Conservation (phyloP, 192 early-diverging fungal species). For the Mortierella antarctica region DNA sequence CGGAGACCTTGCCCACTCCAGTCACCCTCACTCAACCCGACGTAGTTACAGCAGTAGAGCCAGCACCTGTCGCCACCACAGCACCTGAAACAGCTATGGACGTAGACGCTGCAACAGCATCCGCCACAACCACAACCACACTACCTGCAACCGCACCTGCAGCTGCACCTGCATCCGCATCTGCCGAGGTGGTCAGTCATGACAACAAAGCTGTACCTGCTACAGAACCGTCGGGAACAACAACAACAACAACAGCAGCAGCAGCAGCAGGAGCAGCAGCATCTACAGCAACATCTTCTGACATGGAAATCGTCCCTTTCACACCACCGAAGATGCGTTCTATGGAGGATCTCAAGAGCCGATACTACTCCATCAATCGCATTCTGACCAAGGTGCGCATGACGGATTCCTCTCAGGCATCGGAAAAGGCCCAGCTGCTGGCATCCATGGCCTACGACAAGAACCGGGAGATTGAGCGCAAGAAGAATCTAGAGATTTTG, state of each 20-base stretch:
- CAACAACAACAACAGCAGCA: constrained; percentile 2
- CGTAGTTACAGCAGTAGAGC: no score
- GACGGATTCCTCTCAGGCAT: constrained; percentile 31
- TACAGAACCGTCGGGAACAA: not conserved
- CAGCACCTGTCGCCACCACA: not conserved
- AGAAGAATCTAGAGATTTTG: constrained; percentile 79
- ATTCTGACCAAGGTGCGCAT: constrained; percentile 71
- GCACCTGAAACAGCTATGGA: not conserved
- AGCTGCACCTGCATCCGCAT: not conserved
- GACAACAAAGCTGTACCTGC: not conserved
- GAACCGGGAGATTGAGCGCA: constrained; percentile 81
- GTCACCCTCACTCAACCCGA: no score
- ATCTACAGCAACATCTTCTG: constrained; percentile 1
- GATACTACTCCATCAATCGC: constrained; percentile 80
- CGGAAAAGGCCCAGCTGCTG: constrained; percentile 47
- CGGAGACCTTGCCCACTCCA: no score
- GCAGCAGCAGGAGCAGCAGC: not conserved
- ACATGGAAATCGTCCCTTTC: constrained; percentile 17
- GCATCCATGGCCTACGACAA: constrained; percentile 60
- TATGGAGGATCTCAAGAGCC: constrained; percentile 86
- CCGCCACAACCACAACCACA: not conserved
- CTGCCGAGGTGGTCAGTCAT: constrained; percentile 3
- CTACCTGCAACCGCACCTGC: not conserved
- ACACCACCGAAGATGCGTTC: constrained; percentile 45
- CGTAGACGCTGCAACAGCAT: not conserved